Evolutionary conservation across 805 yeast species (phyloP).

Genomic region (Saccharomycopsis selenospora): DNA sequence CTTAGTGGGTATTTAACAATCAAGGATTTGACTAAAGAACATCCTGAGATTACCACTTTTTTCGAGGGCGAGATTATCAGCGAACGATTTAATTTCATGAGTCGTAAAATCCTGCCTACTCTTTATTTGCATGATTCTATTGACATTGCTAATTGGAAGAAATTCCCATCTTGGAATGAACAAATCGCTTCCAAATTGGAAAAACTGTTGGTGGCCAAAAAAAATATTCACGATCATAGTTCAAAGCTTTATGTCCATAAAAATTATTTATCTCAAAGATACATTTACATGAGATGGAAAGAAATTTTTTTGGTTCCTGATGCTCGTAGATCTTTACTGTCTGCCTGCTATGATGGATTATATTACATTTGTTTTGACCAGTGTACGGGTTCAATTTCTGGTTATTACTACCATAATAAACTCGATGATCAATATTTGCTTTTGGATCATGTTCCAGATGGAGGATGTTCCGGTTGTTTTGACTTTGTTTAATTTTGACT

Average conservation of each 20-base stretch:
- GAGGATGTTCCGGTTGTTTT: slow-evolving; percentile 30
- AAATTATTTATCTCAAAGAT: slow-evolving; percentile 35
- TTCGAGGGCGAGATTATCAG: slow-evolving; percentile 63
- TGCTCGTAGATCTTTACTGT: slow-evolving; percentile 42
- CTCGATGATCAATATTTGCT: slow-evolving; percentile 78
- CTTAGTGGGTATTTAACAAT: slow-evolving; percentile 62
- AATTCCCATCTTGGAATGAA: slow-evolving; percentile 8
- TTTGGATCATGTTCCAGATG: slow-evolving; percentile 45
- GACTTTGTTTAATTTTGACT: slow-evolving; percentile 8
- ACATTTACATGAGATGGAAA: slow-evolving; percentile 90
- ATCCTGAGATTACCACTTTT: slow-evolving; percentile 69
- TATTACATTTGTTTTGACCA: slow-evolving; percentile 83
- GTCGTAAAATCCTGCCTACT: slow-evolving; percentile 7
- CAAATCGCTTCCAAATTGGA: not conserved
- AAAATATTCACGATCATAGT: not conserved
- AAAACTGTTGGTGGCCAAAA: not conserved
- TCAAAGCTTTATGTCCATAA: slow-evolving; percentile 23
- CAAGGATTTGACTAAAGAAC: slow-evolving; percentile 55
- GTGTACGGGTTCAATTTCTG: slow-evolving; percentile 63
- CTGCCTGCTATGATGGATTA: slow-evolving; percentile 88
- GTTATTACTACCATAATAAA: slow-evolving; percentile 74
- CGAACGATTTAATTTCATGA: slow-evolving; percentile 40
- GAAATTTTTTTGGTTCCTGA: slow-evolving; percentile 83
- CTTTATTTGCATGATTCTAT: slow-evolving; percentile 10
- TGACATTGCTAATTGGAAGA: slow-evolving; percentile 17